Conservation (phyloP, 352 stramenopile genomes). For the Phytophthora gonapodyides region DNA sequence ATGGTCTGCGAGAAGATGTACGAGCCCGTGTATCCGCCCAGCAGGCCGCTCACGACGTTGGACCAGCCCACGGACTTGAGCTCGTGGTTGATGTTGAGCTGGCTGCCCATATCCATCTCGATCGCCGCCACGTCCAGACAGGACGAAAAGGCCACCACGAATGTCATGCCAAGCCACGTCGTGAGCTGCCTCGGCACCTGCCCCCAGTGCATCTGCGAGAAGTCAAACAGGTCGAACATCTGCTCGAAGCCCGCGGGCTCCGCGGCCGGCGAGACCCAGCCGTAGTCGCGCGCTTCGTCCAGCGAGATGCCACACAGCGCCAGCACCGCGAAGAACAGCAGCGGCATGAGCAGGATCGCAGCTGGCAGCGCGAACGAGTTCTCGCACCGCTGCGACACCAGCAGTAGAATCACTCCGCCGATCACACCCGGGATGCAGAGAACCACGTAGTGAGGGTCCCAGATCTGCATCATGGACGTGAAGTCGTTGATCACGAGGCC, state of each 20-base stretch:
- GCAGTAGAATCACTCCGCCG: constrained; percentile 81
- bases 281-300: constrained; percentile 89
- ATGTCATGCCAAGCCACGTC: constrained; percentile 95
- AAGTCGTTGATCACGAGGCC: constrained; percentile 90
- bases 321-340: constrained; percentile 92
- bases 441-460: constrained; percentile 65
- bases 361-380: constrained; percentile 75
- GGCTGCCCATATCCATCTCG: constrained; percentile 95
- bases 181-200: constrained; percentile 89
- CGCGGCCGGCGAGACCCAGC: constrained; percentile 90
- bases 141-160: constrained; percentile 97
- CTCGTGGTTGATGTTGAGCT: constrained; percentile 96
- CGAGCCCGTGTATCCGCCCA: constrained; percentile 97
- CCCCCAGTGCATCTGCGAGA: constrained; percentile 90
- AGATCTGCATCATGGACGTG: constrained; percentile 76
- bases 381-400: constrained; percentile 81
- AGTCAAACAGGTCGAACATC: constrained; percentile 92
- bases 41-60: constrained; percentile 95
- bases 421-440: constrained; percentile 87
- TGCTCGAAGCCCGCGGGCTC: constrained; percentile 62
- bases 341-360: constrained; percentile 87
- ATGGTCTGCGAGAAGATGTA: constrained; percentile 99
- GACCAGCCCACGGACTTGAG: constrained; percentile 94
- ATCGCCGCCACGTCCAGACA: constrained; percentile 98
- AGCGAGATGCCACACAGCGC: constrained; percentile 77